Evolutionary conservation across 306 rosid genomes (phyloP), one percentile per base, ranked within the genome.

Genomic region (Prinsepia uniflora): DNA sequence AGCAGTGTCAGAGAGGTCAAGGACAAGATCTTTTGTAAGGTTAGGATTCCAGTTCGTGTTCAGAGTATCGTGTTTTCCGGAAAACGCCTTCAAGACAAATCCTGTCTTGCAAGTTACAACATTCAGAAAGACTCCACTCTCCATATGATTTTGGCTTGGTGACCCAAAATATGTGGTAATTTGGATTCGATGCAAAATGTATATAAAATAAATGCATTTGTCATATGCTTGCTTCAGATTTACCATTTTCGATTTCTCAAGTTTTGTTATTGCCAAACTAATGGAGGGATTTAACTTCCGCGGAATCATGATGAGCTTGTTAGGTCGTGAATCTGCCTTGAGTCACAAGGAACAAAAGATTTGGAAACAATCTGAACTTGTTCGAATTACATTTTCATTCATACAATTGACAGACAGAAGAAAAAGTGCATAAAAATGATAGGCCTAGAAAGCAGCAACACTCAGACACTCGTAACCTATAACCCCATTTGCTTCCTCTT

Each of bases 81-180:
- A 22, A 75, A 68, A 36, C 14, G 36, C 20, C 79, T 75, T n/a
- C 13, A 47, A 18, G 79, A 67, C 20, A 14, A 49, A 7, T 39
- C 42, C 65, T 6, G 30, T 52, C 61, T 69, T 20, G 63, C 64
- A 43, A 42, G 43, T 44, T 76, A 62, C 63, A 62, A 62, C 65
- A 73, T 73, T 30, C 56, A 67, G 58, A 78, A 66, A 65, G 64
- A 67, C 57, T 81, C 82, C 60, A 81, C 85, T 64, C 74, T 81
- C 45, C 79, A 52, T 15, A 59, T 57, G 73, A 57, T 73, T 39
- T 13, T 74, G 67, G 65, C 41, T 20, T 65, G 71, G 46, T 39
- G 49, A 63, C 56, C 41, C 54, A 46, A 54, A 55, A 41, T 54
- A 30, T 30, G 36, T 30, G 36, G 3, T 30, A 2, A 30, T 30